phyloP scores from a whole-genome alignment of 2,329 filamentous ascomycete species.

The Camillea tinctor region DNA sequence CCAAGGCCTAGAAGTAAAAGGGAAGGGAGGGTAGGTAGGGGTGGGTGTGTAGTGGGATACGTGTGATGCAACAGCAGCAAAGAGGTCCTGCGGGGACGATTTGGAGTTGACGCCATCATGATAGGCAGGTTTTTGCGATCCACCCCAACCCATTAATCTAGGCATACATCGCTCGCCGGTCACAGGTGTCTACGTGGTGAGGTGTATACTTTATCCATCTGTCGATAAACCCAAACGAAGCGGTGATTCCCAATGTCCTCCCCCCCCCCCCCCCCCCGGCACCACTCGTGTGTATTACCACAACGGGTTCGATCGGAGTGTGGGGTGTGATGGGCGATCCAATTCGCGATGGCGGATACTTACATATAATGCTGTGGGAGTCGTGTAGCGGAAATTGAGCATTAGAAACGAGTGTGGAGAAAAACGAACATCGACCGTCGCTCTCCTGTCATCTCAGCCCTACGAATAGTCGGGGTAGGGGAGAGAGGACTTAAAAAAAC shows the following conservation, averaged over 20 bases:
- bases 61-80: slow-evolving; percentile 4
- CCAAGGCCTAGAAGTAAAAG: slow-evolving; percentile 3
- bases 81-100: not conserved
- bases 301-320: not conserved
- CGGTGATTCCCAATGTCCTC: not conserved
- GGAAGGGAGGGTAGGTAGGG: too few relatives aligned
- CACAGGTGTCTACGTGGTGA: slow-evolving; percentile 1
- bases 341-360: not conserved
- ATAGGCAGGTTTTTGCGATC: slow-evolving; percentile 22
- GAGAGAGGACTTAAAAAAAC: slow-evolving; percentile 1
- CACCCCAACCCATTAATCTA: slow-evolving; percentile 1
- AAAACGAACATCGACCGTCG: slow-evolving; percentile 7
- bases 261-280: too few relatives aligned
- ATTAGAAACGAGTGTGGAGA: slow-evolving; percentile 2
- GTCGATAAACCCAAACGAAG: not conserved
- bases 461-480: slow-evolving; percentile 16
- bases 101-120: slow-evolving; percentile 18
- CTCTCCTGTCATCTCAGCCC: slow-evolving; percentile 28
- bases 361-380: not conserved
- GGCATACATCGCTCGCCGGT: not conserved
- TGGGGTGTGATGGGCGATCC: not conserved
- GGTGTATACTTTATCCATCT: not conserved
- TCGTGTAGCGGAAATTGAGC: not conserved
- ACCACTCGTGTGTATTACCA: not conserved
- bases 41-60: not conserved